These are phyloP conservation scores for Linaria vulgaris DNA, from an alignment of 257 asterid species.

Conservation along the genomic window DNA sequence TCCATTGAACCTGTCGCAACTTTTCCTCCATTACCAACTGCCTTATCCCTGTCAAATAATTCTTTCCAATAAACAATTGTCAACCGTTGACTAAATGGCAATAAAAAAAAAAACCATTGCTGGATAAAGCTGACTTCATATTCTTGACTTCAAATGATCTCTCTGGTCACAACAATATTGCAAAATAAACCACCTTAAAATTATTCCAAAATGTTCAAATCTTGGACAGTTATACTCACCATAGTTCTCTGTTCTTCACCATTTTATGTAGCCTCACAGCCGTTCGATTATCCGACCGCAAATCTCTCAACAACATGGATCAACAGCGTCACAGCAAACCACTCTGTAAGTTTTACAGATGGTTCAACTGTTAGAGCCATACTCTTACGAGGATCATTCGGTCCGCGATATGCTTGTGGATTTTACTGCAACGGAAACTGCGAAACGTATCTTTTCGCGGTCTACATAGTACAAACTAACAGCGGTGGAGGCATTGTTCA, in stretches of 20 bases:
- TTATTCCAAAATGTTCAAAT: no score
- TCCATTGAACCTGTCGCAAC: no score
- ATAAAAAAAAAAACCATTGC: no score
- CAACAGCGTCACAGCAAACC: constrained; percentile 35
- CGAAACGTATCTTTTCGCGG: constrained; percentile 39
- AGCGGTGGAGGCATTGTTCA: constrained; percentile 20
- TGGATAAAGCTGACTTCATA: no score
- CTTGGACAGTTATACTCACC: neutral
- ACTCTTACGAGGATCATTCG: constrained; percentile 40
- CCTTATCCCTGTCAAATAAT: no score
- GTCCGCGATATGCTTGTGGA: constrained; percentile 48
- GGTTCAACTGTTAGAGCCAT: constrained; percentile 37
- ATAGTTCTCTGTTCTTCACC: constrained; percentile 5
- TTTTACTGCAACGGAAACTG: constrained; percentile 46
- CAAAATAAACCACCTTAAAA: no score
- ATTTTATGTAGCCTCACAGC: constrained; percentile 28
- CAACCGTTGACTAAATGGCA: no score
- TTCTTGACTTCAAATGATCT: no score
- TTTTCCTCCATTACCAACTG: no score
- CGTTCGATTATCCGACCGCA: constrained; percentile 46
- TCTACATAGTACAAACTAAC: constrained; percentile 42
- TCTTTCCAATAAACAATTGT: no score
- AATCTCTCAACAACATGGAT: constrained; percentile 46
- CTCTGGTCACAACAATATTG: no score
- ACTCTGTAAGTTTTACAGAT: constrained; percentile 33